These are phyloP conservation scores for Xylariaceae sp. DNA, from an alignment of 2,329 filamentous ascomycete genomes.

Conservation along the genomic window DNA sequence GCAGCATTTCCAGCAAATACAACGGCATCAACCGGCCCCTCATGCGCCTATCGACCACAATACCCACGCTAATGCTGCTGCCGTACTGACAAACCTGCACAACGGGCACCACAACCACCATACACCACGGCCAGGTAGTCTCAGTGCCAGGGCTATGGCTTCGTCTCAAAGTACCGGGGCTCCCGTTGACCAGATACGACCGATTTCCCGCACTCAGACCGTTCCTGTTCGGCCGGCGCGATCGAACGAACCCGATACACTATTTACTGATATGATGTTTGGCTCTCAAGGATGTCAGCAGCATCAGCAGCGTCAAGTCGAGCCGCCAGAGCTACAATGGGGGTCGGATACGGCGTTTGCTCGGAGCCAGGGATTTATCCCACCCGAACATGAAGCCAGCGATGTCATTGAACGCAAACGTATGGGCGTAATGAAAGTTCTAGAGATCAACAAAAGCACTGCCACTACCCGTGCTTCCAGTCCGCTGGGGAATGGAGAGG, in stretches of 20 bases:
- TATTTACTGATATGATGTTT: constrained; percentile 40
- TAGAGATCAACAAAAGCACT: constrained; percentile 54
- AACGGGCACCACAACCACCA: constrained; percentile 20
- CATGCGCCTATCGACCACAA: constrained; percentile 19
- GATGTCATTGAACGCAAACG: constrained; percentile 53
- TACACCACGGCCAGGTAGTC: constrained; percentile 9
- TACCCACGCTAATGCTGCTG: constrained; percentile 23
- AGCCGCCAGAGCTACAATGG: constrained; percentile 52
- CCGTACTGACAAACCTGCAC: constrained; percentile 26
- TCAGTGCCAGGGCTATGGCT: constrained; percentile 12
- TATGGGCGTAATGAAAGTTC: constrained; percentile 51
- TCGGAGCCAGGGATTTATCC: constrained; percentile 52
- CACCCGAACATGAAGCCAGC: constrained; percentile 51
- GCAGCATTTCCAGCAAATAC: constrained; percentile 12
- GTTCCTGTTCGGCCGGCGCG: constrained; percentile 18
- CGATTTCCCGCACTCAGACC: constrained; percentile 1
- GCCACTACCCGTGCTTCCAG: constrained; percentile 57
- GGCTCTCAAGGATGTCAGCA: constrained; percentile 18
- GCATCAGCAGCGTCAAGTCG: constrained; percentile 24
- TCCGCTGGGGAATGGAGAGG: constrained; percentile 35
- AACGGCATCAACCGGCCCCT: constrained; percentile 13
- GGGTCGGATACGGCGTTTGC: constrained; percentile 66
- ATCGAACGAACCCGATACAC: constrained; percentile 17
- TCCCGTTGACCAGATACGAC: constrained; percentile 14
- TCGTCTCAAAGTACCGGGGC: constrained; percentile 13